These are phyloP conservation scores for Omphalotus olearius DNA, from an alignment of 1,284 basidiomycete species.

Conservation along the genomic window DNA sequence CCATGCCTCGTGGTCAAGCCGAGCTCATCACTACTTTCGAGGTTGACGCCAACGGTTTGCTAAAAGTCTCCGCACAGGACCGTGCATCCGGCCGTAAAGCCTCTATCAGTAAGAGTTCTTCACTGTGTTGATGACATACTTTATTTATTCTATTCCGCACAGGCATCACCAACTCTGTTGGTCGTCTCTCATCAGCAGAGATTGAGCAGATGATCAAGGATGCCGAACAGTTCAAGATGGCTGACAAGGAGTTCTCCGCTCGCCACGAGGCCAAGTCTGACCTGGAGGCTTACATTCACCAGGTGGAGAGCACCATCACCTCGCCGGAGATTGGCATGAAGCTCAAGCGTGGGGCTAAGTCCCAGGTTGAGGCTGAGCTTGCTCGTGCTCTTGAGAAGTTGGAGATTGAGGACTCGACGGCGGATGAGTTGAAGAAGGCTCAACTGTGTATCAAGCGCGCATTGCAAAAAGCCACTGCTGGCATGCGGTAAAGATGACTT, in stretches of 20 bases:
- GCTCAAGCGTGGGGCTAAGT: constrained; percentile 93
- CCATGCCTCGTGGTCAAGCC: constrained; percentile 94
- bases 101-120: constrained; percentile 75
- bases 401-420: constrained; percentile 89
- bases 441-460: constrained; percentile 92
- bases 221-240: constrained; percentile 93
- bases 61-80: constrained; percentile 94
- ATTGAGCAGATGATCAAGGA: constrained; percentile 99
- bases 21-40: constrained; percentile 97
- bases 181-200: constrained; percentile 90
- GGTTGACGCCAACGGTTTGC: constrained; percentile 94
- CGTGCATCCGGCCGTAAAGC: constrained; percentile 95
- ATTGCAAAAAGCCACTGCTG: constrained; percentile 91
- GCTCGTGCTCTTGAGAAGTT: constrained; percentile 95
- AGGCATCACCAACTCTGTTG: constrained; percentile 94
- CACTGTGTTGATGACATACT: background rate
- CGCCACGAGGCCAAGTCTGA: constrained; percentile 96
- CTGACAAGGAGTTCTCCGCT: constrained; percentile 95
- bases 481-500: constrained; percentile 59
- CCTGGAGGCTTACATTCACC: constrained; percentile 93
- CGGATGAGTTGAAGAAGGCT: constrained; percentile 91
- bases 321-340: constrained; percentile 95
- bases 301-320: constrained; percentile 90
- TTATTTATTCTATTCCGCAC: constrained; percentile 13
- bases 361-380: constrained; percentile 91